Evolutionary conservation across 140 eudicot genomes (phyloP), one percentile per base, ranked within the genome.

Genomic region (Ambrosia hybrid): DNA sequence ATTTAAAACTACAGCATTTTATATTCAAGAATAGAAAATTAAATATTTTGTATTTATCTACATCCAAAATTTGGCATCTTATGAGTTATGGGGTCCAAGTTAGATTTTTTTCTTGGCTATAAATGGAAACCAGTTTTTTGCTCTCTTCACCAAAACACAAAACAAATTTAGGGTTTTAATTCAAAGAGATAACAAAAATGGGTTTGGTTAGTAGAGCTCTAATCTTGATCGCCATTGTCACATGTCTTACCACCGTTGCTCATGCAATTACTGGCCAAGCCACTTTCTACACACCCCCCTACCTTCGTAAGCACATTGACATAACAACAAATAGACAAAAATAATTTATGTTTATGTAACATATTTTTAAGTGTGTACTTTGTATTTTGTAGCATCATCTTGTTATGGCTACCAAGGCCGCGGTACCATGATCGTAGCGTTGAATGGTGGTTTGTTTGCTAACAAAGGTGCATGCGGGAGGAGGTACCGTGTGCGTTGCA

Each of bases 351-450:
- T 48, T 6, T 9, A 48, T 10, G 53, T 48, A 9, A 48, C 53
- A 48, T 9, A 0, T 41, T 41, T 41, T 10, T 48, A 10, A 8
- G n/a, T 1, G 53, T 11, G 53, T 48, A 48, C 53, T 48, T 39
- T 59, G 7, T 71, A 6, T 57, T 17, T 38, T 41, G 66, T 56
- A 72, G 76, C 76, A 57, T 72, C 76, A 13, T 45, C 76, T 0
- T 72, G 76, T 34, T 72, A 39, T 13, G 85, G 85, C 2, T 67
- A 1, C 56, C 13, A 61, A 17, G 53, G 51, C 61, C 39, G 12
- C 3, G 80, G 80, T 5, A 15, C 1, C 0, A 73, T 77, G 86
- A 73, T 82, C 10, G 71, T 65, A 7, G 86, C 82, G 3, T 74
- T 72, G 3, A 82, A 71, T 34, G 49, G 43, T 5, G 46, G 67